phyloP scores from a whole-genome alignment of 2,329 filamentous ascomycete genomes.

The Aspergillus pseudoterreus region DNA sequence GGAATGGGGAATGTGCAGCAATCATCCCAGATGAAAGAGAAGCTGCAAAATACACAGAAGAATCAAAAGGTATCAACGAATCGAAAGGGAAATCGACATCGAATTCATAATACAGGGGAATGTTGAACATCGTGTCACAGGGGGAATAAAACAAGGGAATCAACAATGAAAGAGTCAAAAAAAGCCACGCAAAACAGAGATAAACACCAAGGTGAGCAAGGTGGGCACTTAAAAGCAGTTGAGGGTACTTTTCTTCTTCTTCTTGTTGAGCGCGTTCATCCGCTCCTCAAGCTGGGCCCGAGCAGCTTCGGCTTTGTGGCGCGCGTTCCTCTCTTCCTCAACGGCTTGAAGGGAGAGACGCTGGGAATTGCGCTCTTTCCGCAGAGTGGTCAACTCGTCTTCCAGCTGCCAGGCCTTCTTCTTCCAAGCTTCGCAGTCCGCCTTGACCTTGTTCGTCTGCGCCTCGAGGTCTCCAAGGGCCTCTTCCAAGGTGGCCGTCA shows the following conservation, averaged over 20 bases:
- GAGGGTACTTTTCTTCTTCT: slow-evolving; percentile 90
- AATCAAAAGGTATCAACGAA: slow-evolving; percentile 20
- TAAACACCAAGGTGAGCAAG: background rate
- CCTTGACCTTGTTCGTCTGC: slow-evolving; percentile 86
- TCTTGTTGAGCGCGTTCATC: slow-evolving; percentile 87
- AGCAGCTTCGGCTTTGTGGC: slow-evolving; percentile 84
- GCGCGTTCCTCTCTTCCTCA: slow-evolving; percentile 92
- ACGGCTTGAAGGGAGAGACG: slow-evolving; percentile 76
- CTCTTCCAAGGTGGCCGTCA: slow-evolving; percentile 92
- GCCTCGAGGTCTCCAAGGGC: slow-evolving; percentile 90
- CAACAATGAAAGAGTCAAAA: slow-evolving; percentile 1
- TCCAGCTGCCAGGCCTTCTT: slow-evolving; percentile 78
- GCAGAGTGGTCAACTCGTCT: slow-evolving; percentile 52
- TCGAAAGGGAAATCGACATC: slow-evolving; percentile 20
- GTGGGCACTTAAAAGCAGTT: slow-evolving; percentile 78
- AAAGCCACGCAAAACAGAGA: slow-evolving; percentile 6
- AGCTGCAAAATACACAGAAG: slow-evolving; percentile 7
- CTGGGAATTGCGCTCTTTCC: slow-evolving; percentile 57
- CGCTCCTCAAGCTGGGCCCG: slow-evolving; percentile 86
- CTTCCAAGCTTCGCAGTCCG: slow-evolving; percentile 85
- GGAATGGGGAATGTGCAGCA: slow-evolving; percentile 4
- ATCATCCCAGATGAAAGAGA: background rate
- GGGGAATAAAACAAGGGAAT: slow-evolving; percentile 2
- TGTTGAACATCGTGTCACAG: slow-evolving; percentile 16
- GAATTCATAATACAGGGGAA: slow-evolving; percentile 23